These are phyloP conservation scores for Ascochyta clinopodiicola DNA, from an alignment of 2,329 filamentous ascomycete genomes.

Conservation along the genomic window DNA sequence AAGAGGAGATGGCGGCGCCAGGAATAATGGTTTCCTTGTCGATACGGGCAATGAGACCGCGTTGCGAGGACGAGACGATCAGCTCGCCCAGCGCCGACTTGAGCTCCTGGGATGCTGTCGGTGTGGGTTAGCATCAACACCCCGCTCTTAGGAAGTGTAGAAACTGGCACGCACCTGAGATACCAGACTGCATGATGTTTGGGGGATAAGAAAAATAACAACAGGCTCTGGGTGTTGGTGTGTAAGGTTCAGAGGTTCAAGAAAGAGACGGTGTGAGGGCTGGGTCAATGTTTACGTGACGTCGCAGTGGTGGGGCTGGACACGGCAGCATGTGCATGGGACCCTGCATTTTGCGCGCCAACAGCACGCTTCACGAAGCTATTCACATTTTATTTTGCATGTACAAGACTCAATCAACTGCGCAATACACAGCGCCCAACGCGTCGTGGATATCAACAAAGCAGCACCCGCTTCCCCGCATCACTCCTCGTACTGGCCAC, in stretches of 20 bases:
- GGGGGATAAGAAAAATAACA: background rate
- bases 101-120: conserved; percentile 74
- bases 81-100: conserved; percentile 74
- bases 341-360: conserved; percentile 10
- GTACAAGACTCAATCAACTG: background rate
- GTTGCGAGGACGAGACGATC: conserved; percentile 65
- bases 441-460: conserved; percentile 23
- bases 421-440: conserved; percentile 2
- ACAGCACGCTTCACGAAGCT: background rate
- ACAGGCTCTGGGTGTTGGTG: background rate
- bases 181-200: conserved; percentile 76
- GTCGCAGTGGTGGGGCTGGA: conserved; percentile 31
- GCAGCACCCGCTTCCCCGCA: conserved; percentile 1
- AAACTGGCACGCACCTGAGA: conserved; percentile 65
- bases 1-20: conserved; percentile 59
- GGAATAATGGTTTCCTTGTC: conserved; percentile 70
- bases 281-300: conserved; percentile 31
- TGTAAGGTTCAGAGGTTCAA: background rate
- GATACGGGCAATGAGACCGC: conserved; percentile 76
- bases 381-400: background rate
- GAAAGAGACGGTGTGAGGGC: background rate
- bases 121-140: conserved; percentile 20
- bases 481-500: conserved; percentile 59
- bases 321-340: conserved; percentile 19
- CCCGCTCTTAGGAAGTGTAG: background rate